Base-by-base conservation (phyloP, 768 basidiomycete genomes). In the Saitozyma podzolica region DNA sequence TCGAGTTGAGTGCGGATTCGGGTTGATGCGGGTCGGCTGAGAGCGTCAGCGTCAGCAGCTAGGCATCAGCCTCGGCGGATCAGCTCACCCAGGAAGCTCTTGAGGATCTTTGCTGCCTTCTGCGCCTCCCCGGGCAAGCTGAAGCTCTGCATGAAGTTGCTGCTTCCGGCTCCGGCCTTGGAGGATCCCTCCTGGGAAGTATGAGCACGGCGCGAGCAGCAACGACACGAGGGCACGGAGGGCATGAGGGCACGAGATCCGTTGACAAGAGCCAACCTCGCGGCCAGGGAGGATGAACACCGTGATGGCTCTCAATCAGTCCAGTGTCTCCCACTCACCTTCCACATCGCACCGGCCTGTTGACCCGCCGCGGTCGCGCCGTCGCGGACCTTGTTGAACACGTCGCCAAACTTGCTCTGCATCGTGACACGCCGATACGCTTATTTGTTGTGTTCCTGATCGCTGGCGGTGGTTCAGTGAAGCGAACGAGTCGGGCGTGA, bases 31-130 rank as follows among this genome's bases (percentile, higher is more conserved):
- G 94, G 80, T 95, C 88, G 63, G 94, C 93, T 94, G 67, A 40
- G 49, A 40, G 73, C 57, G 29, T 54, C 17, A 56, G 50, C 8
- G 19, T 45, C 19, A 17, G 19, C 2, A 55, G 40, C 52, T 6
- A 16, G 17, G 10, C 16, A 55, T 53, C 51, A 9, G 56, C 55
- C 39, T 40, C 11, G 40, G 13, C 56, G 19, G 20, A n/a, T 50
- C 7, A 43, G 62, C 72, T 53, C 43, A 77, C 72, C 93, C n/a
- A 95, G 83, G 83, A 97, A 97, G 66, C 86, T 87, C 65, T 86
- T 87, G 40, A 97, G 81, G 71, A 95, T 97, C 80, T 88, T 90
- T 14, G 93, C 92, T 0, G 93, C 91, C 77, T 96, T 96, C 63
- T 92, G 89, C 48, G 92, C 89, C 79, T 98, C 94, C 63, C 91